phyloP scores from a whole-genome alignment of 768 basidiomycete genomes.

The Amanita molliuscula region DNA sequence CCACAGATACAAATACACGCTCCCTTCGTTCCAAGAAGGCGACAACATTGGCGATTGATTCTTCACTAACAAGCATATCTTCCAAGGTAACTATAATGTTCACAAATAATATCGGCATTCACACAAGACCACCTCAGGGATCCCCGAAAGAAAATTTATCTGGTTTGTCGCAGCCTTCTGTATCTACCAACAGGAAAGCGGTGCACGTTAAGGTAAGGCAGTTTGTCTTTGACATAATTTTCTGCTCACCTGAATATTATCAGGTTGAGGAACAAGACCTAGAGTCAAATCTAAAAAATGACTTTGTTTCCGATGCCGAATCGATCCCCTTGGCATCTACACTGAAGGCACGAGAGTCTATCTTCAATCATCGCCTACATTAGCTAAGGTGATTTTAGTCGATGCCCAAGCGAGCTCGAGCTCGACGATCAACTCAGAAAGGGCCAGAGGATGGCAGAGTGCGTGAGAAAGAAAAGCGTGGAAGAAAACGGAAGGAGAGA shows the following conservation, averaged over 20 bases:
- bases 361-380: not conserved
- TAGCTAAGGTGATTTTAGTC: not conserved
- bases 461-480: constrained; percentile 22
- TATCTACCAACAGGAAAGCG: not conserved
- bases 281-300: constrained; percentile 1
- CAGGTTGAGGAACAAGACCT: constrained; percentile 5
- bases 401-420: constrained; percentile 14
- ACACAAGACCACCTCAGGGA: not conserved
- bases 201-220: constrained; percentile 9
- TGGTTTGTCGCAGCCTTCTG: not conserved
- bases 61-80: constrained; percentile 27
- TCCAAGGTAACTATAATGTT: constrained; percentile 21
- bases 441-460: constrained; percentile 13
- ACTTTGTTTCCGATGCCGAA: constrained; percentile 3
- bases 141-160: not conserved
- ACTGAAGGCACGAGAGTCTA: not conserved
- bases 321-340: not conserved
- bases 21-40: constrained; percentile 36
- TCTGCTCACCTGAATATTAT: constrained; percentile 9
- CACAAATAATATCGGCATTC: not conserved
- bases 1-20: constrained; percentile 25
- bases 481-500: constrained; percentile 32
- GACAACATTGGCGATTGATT: constrained; percentile 14
- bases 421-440: constrained; percentile 20
- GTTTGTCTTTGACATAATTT: not conserved